A percentile compares a stretch with the other conserved stretches of the same genome.
Conservation (phyloP, 1,284 basidiomycete species). For the Porodaedalea pini region DNA sequence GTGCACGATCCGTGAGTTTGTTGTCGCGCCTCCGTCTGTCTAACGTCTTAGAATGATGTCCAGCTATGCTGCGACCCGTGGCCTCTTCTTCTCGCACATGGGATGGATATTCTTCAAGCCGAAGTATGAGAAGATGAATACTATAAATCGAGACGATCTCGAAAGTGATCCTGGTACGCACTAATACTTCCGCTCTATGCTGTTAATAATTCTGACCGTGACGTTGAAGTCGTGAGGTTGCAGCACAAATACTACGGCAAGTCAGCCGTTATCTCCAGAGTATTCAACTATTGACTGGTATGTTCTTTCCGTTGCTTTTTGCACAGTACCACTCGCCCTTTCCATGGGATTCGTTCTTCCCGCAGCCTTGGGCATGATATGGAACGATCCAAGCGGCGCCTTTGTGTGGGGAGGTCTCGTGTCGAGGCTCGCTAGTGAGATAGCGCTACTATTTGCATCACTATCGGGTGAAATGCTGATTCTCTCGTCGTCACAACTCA, state of each 20-base stretch:
- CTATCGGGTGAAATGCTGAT: background rate
- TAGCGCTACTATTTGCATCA: conserved; percentile 15
- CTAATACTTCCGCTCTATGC: background rate
- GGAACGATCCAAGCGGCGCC: conserved; percentile 60
- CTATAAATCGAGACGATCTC: conserved; percentile 70
- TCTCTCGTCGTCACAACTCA: conserved; percentile 26
- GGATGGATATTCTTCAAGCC: conserved; percentile 85
- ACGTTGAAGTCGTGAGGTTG: conserved; percentile 63
- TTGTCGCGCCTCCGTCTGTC: background rate
- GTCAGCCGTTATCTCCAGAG: background rate
- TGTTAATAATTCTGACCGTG: conserved; percentile 1
- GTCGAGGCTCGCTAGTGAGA: conserved; percentile 54
- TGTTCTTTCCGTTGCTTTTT: background rate
- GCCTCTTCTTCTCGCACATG: conserved; percentile 73
- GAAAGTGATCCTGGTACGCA: conserved; percentile 61
- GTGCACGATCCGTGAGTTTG: conserved; percentile 63
- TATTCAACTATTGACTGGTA: too few relatives aligned
- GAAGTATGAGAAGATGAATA: conserved; percentile 57
- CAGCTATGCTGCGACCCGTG: conserved; percentile 71
- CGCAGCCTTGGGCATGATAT: conserved; percentile 46
- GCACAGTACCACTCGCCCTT: conserved; percentile 55
- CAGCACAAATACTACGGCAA: conserved; percentile 70
- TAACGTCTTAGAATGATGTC: background rate
- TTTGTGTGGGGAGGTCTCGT: conserved; percentile 70
- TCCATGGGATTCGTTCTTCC: conserved; percentile 59